A percentile compares a stretch with the other conserved stretches of the same genome.
These are phyloP conservation scores for Solanum bulbocastanum DNA, from an alignment of 257 asterid species.

Conservation along the genomic window DNA sequence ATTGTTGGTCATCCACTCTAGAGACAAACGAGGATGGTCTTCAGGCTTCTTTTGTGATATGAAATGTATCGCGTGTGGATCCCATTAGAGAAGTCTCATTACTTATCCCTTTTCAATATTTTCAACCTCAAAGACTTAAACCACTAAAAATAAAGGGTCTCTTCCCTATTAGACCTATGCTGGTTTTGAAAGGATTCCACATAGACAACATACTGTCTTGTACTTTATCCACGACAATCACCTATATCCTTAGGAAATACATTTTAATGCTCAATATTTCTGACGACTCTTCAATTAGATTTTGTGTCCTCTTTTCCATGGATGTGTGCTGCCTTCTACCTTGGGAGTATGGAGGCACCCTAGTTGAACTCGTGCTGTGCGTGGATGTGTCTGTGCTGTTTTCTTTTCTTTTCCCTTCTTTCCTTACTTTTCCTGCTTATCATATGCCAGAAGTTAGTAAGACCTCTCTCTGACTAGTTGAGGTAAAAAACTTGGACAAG, in stretches of 20 bases:
- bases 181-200: not conserved
- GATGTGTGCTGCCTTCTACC: not conserved
- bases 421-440: not conserved
- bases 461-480: not conserved
- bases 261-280: not conserved
- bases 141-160: not conserved
- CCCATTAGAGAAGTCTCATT: not conserved
- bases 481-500: not conserved
- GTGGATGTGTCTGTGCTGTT: not conserved
- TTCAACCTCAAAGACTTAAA: not conserved
- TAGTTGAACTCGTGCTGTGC: not conserved
- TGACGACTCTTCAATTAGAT: not conserved
- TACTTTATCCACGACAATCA: not conserved
- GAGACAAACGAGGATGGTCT: not conserved
- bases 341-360: not conserved
- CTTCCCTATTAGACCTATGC: not conserved
- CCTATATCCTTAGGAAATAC: not conserved
- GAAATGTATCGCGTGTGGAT: not conserved
- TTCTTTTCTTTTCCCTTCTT: not conserved
- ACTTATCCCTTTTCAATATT: not conserved
- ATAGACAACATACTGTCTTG: not conserved
- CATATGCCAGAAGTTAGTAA: not conserved
- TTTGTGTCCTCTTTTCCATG: not conserved
- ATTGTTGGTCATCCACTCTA: not conserved
- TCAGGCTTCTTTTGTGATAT: not conserved